Evolutionary conservation across 2,329 filamentous ascomycete genomes (phyloP).

Genomic region (Claviceps sp.): DNA sequence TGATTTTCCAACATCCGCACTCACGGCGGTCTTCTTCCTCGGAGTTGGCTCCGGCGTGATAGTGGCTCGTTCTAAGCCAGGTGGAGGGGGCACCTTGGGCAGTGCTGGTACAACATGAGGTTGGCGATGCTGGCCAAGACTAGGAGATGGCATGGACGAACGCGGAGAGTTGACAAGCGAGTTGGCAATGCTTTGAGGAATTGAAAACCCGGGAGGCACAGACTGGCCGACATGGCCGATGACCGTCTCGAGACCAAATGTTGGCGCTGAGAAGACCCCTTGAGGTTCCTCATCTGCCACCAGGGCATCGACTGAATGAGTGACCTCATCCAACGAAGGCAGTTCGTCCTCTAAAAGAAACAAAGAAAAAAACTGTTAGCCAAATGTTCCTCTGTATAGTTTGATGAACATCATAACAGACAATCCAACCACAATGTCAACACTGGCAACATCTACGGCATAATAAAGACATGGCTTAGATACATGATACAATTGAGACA

Average conservation of each 20-base stretch:
- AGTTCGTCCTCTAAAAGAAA: slow-evolving; percentile 46
- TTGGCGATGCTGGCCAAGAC: slow-evolving; percentile 9
- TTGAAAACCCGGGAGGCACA: slow-evolving; percentile 19
- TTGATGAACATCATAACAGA: slow-evolving; percentile 18
- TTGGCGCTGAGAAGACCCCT: slow-evolving; percentile 7
- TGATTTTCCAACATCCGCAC: slow-evolving; percentile 26
- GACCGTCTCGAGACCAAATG: slow-evolving; percentile 1
- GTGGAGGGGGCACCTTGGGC: slow-evolving; percentile 13
- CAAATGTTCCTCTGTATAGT: slow-evolving; percentile 12
- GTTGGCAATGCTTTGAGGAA: slow-evolving; percentile 7
- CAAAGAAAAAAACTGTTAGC: slow-evolving; percentile 24
- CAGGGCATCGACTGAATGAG: slow-evolving; percentile 51
- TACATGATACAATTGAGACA: slow-evolving; percentile 6
- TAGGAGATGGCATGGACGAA: slow-evolving; percentile 11
- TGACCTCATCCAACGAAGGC: slow-evolving; percentile 46
- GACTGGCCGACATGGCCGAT: slow-evolving; percentile 11
- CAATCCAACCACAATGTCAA: slow-evolving; percentile 11
- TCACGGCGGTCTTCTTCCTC: slow-evolving; percentile 13
- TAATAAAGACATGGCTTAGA: slow-evolving; percentile 4
- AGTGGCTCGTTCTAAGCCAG: slow-evolving; percentile 13
- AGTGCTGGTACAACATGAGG: slow-evolving; percentile 14
- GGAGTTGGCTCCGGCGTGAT: slow-evolving; percentile 22
- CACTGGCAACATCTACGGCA: slow-evolving; percentile 5
- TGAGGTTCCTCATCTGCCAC: slow-evolving; percentile 43
- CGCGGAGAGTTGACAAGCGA: slow-evolving; percentile 1